Base-by-base conservation (phyloP, 352 stramenopile species). In the Globisporangium barbulae region DNA sequence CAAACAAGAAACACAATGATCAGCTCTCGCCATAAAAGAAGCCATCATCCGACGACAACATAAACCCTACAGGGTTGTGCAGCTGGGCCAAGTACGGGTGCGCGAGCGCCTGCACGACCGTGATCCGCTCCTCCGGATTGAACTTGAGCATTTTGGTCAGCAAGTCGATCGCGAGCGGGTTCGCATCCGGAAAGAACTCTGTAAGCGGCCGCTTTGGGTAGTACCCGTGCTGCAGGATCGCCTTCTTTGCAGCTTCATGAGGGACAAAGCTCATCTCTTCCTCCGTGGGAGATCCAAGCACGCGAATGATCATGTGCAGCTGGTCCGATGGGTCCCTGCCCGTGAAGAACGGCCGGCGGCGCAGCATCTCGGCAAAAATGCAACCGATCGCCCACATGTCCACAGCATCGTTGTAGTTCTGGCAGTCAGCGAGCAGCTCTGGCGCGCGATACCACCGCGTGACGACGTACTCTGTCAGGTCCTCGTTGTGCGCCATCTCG, bases 281-380 rank as follows among this genome's bases (percentile, higher is more conserved):
- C 59, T 98, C 89, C 0, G 81, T 88, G 9, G 98, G 94, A 35
- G 97, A 98, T 2, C 98, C 98, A 52, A 99, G 78, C 62, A 92
- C 83, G 41, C 82, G 81, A 53, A 93, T 85, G 61, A 96, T 96
- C 74, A 89, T 92, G 68, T 93, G 80, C 30, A 96, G 67, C 59
- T 96, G 85, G 59, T 96, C 83, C 21, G 83, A 89, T n/a, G 82
- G 83, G 64, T 96, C 82, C 33, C 81, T 64, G 3, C 87, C 87
- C 10, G 83, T 93, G 68, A 96, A 93, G 64, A 93, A 94, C 2
- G 85, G 97, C 57, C 98, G 98, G 53, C 97, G 85, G n/a, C 86
- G 81, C 49, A 99, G 85, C 68, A 99, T 95, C 75, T 99, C 98
- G 31, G 95, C 98, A 72, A 99, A 99, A 75, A 99, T 99, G 74